These are phyloP conservation scores for Daedaleopsis sinensis DNA, from an alignment of 768 basidiomycete species.

Conservation along the genomic window DNA sequence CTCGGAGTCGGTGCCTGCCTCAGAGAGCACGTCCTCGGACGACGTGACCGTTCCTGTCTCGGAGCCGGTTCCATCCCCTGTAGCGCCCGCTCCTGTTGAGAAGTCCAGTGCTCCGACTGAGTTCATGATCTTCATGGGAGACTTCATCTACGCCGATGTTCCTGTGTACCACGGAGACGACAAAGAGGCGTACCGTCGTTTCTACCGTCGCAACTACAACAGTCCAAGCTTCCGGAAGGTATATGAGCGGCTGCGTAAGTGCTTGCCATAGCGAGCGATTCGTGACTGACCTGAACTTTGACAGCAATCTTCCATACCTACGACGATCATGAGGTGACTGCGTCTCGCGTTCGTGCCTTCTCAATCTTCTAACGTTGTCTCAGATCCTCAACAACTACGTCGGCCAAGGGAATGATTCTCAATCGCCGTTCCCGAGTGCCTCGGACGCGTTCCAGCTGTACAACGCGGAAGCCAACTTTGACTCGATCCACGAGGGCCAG, in stretches of 20 bases:
- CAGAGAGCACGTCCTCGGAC: constrained; percentile 3
- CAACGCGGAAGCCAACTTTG: constrained; percentile 66
- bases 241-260: constrained; percentile 71
- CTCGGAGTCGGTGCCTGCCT: background rate
- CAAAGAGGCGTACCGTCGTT: constrained; percentile 58
- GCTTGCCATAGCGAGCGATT: background rate
- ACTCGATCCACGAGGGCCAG: constrained; percentile 44
- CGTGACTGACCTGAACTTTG: background rate
- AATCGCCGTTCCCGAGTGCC: constrained; percentile 59
- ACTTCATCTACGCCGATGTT: constrained; percentile 78
- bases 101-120: constrained; percentile 39
- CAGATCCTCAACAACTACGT: constrained; percentile 69
- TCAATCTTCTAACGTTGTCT: constrained; percentile 11
- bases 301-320: constrained; percentile 69
- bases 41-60: constrained; percentile 9
- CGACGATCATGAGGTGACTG: constrained; percentile 66
- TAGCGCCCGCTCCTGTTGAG: background rate
- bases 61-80: background rate
- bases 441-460: constrained; percentile 56
- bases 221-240: constrained; percentile 67
- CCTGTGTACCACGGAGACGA: constrained; percentile 64
- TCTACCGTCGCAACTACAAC: constrained; percentile 69
- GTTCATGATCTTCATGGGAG: constrained; percentile 73
- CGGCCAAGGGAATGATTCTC: constrained; percentile 57
- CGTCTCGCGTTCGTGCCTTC: background rate